These are phyloP conservation scores for Saprolegnia parasitica DNA, from an alignment of 352 stramenopile species.

Conservation along the genomic window DNA sequence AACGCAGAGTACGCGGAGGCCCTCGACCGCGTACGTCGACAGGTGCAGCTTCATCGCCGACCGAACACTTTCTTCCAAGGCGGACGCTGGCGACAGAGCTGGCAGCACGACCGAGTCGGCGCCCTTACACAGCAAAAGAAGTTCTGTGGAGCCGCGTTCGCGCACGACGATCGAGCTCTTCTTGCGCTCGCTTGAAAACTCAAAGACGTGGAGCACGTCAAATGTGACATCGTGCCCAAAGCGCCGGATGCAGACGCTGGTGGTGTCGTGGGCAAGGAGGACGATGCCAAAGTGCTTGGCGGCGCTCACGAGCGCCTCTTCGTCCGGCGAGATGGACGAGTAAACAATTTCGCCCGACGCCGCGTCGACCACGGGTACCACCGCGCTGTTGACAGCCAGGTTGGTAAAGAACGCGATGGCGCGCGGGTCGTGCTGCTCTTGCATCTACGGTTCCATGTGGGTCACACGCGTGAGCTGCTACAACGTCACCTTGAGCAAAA, in stretches of 20 bases:
- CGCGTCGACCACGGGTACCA: constrained; percentile 36
- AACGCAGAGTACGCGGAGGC: constrained; percentile 69
- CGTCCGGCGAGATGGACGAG: constrained; percentile 73
- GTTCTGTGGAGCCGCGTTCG: not conserved
- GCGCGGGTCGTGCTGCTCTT: constrained; percentile 5
- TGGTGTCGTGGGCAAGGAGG: constrained; percentile 37
- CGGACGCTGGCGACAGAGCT: constrained; percentile 35
- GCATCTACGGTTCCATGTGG: not conserved
- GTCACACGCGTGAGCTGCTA: too few species aligned
- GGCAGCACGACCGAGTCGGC: constrained; percentile 83
- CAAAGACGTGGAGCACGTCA: constrained; percentile 54
- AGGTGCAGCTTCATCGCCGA: constrained; percentile 46
- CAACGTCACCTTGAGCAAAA: constrained; percentile 10
- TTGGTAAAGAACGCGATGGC: constrained; percentile 43
- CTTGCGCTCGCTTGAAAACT: constrained; percentile 63
- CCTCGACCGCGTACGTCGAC: constrained; percentile 38
- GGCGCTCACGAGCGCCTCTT: constrained; percentile 58
- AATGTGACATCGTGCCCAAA: constrained; percentile 35
- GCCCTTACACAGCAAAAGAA: constrained; percentile 67
- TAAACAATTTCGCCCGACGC: constrained; percentile 40
- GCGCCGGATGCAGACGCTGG: constrained; percentile 33
- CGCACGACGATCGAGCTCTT: constrained; percentile 49
- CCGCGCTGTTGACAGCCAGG: constrained; percentile 55
- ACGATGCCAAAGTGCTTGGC: constrained; percentile 45
- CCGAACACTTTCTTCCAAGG: constrained; percentile 36